Conservation (phyloP, 2,329 filamentous ascomycete species). For the Penicillium frequentans region DNA sequence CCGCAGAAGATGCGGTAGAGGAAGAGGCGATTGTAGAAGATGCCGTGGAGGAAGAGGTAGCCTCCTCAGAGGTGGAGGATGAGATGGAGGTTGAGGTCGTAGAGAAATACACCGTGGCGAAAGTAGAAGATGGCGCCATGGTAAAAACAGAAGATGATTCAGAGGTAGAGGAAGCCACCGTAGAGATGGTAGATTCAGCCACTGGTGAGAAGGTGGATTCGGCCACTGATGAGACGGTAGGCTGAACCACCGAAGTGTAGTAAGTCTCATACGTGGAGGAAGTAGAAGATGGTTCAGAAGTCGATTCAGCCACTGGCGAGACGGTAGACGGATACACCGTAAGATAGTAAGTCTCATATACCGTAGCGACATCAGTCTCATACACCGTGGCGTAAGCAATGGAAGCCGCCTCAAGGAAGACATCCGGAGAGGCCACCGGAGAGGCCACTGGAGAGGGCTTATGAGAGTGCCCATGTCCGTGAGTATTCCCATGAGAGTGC, state of each 20-base stretch:
- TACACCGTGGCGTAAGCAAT: background rate
- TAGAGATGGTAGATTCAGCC: background rate
- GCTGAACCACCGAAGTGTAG: background rate
- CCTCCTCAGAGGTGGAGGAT: background rate
- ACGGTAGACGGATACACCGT: background rate
- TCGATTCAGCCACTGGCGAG: too few species aligned
- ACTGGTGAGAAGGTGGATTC: background rate
- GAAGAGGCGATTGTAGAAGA: background rate
- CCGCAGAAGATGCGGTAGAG: background rate
- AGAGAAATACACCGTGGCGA: background rate
- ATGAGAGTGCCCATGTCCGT: background rate
- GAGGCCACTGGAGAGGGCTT: background rate
- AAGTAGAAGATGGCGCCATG: background rate
- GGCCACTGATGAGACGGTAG: background rate
- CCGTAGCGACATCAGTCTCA: background rate
- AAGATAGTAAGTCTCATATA: background rate
- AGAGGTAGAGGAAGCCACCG: background rate
- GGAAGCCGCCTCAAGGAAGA: background rate
- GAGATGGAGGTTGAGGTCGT: background rate
- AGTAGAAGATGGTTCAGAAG: too few species aligned
- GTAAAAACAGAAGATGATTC: background rate
- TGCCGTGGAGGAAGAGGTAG: background rate
- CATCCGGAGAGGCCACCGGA: background rate
- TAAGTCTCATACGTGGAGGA: too few species aligned
- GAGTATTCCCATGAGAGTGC: background rate